These are phyloP conservation scores for Stenocarpella maydis DNA, from an alignment of 2,329 filamentous ascomycete genomes.

Conservation along the genomic window DNA sequence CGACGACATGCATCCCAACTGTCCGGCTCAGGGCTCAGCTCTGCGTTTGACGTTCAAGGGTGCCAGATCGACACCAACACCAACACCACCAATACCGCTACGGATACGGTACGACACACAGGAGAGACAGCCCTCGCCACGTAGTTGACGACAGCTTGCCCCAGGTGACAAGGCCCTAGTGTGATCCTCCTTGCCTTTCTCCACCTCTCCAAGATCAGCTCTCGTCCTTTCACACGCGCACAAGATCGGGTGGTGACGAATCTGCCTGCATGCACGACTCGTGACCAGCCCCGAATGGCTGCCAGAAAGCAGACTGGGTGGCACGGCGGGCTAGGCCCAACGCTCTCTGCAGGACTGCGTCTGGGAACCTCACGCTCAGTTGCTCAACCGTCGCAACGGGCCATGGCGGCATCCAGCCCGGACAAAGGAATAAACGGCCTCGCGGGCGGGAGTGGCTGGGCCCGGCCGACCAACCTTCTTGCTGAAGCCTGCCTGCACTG, in stretches of 20 bases:
- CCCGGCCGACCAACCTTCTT: neutral
- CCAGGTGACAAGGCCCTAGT: conserved; percentile 10
- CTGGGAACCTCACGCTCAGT: neutral
- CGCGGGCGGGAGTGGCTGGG: conserved; percentile 24
- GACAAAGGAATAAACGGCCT: conserved; percentile 13
- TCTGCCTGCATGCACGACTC: neutral
- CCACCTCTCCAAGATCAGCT: neutral
- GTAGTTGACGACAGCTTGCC: conserved; percentile 1
- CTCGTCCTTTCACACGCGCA: neutral
- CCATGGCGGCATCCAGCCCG: neutral
- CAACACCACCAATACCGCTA: neutral
- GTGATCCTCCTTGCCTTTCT: neutral
- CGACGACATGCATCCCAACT: conserved; percentile 30
- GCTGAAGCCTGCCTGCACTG: neutral
- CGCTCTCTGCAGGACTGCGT: neutral
- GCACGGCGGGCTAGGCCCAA: neutral
- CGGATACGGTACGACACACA: neutral
- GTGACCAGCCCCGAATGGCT: neutral
- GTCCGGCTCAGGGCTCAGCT: conserved; percentile 26
- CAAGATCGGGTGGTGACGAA: neutral
- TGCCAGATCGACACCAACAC: conserved; percentile 9
- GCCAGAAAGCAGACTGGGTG: conserved; percentile 1
- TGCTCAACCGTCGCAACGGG: conserved; percentile 20
- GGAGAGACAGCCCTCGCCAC: neutral
- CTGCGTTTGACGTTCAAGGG: conserved; percentile 29